A percentile compares a stretch with the other conserved stretches of the same genome.
These are phyloP conservation scores for Leptodontidium sp. DNA, from an alignment of 2,329 filamentous ascomycete genomes.

Conservation along the genomic window DNA sequence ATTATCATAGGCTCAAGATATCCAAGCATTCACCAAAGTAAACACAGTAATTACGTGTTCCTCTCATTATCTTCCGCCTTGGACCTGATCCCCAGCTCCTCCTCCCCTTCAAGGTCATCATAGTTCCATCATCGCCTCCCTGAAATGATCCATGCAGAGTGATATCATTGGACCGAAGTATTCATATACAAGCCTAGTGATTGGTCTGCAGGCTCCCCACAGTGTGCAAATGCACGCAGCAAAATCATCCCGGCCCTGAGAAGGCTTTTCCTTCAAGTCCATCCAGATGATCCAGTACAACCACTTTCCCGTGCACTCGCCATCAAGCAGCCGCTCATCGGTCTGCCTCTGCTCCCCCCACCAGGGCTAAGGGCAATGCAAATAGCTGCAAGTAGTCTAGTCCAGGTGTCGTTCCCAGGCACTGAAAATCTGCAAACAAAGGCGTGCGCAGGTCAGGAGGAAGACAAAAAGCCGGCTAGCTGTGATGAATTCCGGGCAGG, in stretches of 20 bases:
- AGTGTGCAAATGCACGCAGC: constrained; percentile 25
- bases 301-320: neutral
- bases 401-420: constrained; percentile 19
- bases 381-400: constrained; percentile 19
- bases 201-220: constrained; percentile 19
- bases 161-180: constrained; percentile 10
- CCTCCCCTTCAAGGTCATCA: neutral
- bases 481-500: neutral
- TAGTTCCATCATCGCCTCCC: neutral
- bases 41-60: neutral
- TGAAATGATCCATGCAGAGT: neutral
- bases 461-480: neutral
- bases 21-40: neutral
- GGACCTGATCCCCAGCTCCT: neutral
- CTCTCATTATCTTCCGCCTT: neutral
- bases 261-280: constrained; percentile 15
- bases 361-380: too few relatives aligned
- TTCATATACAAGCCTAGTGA: neutral
- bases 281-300: neutral
- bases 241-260: constrained; percentile 20
- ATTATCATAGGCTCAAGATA: too few relatives aligned
- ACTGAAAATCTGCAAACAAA: neutral
- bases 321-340: neutral
- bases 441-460: neutral
- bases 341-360: neutral